Conservation (phyloP, 2,329 filamentous ascomycete genomes). For the Talaromyces sp. region DNA sequence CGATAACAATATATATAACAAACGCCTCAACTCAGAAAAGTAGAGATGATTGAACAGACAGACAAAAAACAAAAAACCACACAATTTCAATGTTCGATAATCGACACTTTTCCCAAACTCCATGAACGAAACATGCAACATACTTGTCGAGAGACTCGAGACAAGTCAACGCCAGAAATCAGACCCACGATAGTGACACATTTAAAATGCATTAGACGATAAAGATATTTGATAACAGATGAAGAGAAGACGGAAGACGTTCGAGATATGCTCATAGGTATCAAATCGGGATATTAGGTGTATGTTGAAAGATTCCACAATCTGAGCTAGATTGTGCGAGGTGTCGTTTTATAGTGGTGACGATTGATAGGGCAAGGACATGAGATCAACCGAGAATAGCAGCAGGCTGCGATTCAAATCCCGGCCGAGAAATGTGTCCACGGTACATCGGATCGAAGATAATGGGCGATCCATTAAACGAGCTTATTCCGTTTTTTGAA, state of each 20-base stretch:
- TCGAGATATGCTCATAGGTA: conserved; percentile 13
- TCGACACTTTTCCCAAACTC: conserved; percentile 19
- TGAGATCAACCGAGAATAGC: conserved; percentile 39
- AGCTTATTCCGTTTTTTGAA: not conserved
- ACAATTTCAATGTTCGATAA: conserved; percentile 3
- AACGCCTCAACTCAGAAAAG: conserved; percentile 24
- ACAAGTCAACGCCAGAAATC: conserved; percentile 11
- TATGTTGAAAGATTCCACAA: conserved; percentile 9
- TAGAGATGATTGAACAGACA: conserved; percentile 23
- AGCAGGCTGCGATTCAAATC: conserved; percentile 48
- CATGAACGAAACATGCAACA: conserved; percentile 21
- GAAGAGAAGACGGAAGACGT: conserved; percentile 5
- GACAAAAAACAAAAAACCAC: conserved; percentile 12
- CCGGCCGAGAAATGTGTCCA: conserved; percentile 35
- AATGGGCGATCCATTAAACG: conserved; percentile 34
- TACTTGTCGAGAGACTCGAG: conserved; percentile 2
- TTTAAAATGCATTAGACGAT: conserved; percentile 21
- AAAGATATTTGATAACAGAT: conserved; percentile 8
- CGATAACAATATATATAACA: conserved; percentile 15
- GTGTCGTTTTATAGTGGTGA: not conserved
- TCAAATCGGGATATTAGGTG: conserved; percentile 13
- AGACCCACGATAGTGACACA: not conserved
- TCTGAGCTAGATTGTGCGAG: conserved; percentile 4
- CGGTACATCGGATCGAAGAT: conserved; percentile 46
- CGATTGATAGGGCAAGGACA: not conserved